Evolutionary conservation across 1,284 basidiomycete species (phyloP), one percentile per base, ranked within the genome.

Genomic region (Rhodotorula sp.): DNA sequence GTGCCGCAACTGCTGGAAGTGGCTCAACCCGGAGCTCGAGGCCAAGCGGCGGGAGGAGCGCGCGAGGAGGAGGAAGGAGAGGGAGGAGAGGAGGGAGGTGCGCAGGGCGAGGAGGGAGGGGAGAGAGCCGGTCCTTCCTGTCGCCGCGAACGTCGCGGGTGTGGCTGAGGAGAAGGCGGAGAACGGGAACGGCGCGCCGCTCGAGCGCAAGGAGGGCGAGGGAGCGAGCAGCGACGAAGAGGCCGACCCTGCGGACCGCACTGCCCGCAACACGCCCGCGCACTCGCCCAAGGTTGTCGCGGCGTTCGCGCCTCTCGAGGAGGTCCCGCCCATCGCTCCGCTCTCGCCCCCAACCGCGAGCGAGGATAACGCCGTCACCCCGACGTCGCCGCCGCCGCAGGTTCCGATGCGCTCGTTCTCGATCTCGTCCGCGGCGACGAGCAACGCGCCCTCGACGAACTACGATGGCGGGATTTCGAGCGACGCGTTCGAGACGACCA

Each of bases 1-100:
- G 0, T 97, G 94, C 81, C 86, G 91, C 77, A 86, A 90, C 68
- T 97, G 94, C 83, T 97, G 94, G 94, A 92, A 93, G 83, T 87
- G 71, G 27, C 55, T 76, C 37, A 71, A 79, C 57, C 78, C 78
- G 2, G 77, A 77, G 17, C 46, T 76, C n/a, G 78, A 77, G 53
- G 70, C 79, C 54, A 70, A 80, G 62, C 71, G 77, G 61, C 72
- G 79, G 60, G 72, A 67, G 54, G 65, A 71, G 50, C 56, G 69
- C 64, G 67, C 41, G 55, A 64, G 53, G 64, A 56, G 59, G 57
- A 41, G 54, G 9, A 46, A 50, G 48, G 64, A 61, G 37, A 34
- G 55, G 15, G 46, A 36, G 34, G 48, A 55, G 66, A 53, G 59
- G 62, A 51, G 50, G 13, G 56, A 55, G 41, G 59, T 48, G 34